Base-by-base conservation (phyloP, 2,329 filamentous ascomycete genomes). In the Tolypocladium ophioglossoides region DNA sequence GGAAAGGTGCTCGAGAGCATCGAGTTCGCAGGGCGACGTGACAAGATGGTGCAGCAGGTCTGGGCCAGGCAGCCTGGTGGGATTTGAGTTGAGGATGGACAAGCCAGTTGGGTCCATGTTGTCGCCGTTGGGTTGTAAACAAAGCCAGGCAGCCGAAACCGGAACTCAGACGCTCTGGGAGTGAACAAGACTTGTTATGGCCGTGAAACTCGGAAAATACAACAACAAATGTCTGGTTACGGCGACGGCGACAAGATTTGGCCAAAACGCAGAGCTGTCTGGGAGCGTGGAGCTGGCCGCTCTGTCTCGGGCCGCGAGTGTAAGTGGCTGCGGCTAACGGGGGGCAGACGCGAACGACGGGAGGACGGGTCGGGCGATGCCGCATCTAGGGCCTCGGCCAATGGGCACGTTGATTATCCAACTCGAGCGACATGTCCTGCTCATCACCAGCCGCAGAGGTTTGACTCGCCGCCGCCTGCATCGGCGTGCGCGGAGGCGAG, bases 41-140 rank as follows among this genome's bases (percentile, higher is more conserved):
- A 94, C 79, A 9, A 95, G 76, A 11, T 87, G 68, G 66, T 81
- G 77, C 39, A 81, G 66, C 48, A 79, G 66, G 12, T 55, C 54
- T 24, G 78, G 75, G 1, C 78, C 78, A 1, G 69, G 61, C 7
- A 78, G 60, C 54, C 62, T 67, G 16, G 55, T 56, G 12, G 77
- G 70, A 30, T 64, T 62, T 11, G 74, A 66, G 61, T 80, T 80
- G 57, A 77, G 62, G 49, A 80, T 69, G 11, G 77, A 78, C 35
- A 75, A 62, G 37, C 59, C 57, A 34, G 55, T 48, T 35, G 55
- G 34, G 38, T 66, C 62, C 67, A 69, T 70, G 6, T 22, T 51
- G 48, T 22, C 22, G 20, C 10, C 24, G 39, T 48, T 59, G 47
- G 20, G 16, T 34, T 20, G 32, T 16, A 32, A 20, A 52, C 9